phyloP scores from a whole-genome alignment of 2,329 filamentous ascomycete species.

The Penicillium sp. region DNA sequence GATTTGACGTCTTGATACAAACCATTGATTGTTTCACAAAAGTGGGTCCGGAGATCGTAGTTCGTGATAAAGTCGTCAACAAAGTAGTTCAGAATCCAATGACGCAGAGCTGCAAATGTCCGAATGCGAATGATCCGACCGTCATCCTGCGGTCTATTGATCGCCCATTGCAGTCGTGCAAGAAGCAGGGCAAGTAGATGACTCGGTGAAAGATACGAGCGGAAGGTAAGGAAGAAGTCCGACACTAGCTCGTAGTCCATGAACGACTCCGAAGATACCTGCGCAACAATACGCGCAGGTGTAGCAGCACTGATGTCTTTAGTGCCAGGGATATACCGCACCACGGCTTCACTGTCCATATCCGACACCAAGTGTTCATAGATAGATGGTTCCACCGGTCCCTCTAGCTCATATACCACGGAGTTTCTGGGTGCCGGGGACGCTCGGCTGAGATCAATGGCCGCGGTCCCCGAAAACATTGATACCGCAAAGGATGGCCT shows the following conservation, averaged over 20 bases:
- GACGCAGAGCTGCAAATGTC: conserved; percentile 88
- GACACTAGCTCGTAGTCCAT: conserved; percentile 95
- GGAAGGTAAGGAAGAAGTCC: conserved; percentile 95
- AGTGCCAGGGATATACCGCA: conserved; percentile 68
- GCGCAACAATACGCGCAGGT: conserved; percentile 81
- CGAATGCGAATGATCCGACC: conserved; percentile 93
- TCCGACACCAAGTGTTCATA: conserved; percentile 77
- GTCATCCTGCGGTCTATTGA: conserved; percentile 71
- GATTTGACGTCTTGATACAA: conserved; percentile 51
- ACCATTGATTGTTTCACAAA: conserved; percentile 73
- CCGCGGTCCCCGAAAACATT: conserved; percentile 33
- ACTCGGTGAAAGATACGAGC: conserved; percentile 71
- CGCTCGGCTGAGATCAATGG: conserved; percentile 29
- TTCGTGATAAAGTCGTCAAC: conserved; percentile 84
- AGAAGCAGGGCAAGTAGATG: conserved; percentile 80
- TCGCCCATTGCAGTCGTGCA: conserved; percentile 79
- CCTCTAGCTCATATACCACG: conserved; percentile 50
- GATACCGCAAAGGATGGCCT: conserved; percentile 36
- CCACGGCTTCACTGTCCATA: conserved; percentile 74
- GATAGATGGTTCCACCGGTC: conserved; percentile 59
- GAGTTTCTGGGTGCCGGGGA: conserved; percentile 37
- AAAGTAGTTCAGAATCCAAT: conserved; percentile 99
- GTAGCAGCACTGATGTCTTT: conserved; percentile 83
- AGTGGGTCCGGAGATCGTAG: conserved; percentile 65
- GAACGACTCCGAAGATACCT: conserved; percentile 93